Conservation (phyloP, 116 monocot species). For the Phalaenopsis hybrid region DNA sequence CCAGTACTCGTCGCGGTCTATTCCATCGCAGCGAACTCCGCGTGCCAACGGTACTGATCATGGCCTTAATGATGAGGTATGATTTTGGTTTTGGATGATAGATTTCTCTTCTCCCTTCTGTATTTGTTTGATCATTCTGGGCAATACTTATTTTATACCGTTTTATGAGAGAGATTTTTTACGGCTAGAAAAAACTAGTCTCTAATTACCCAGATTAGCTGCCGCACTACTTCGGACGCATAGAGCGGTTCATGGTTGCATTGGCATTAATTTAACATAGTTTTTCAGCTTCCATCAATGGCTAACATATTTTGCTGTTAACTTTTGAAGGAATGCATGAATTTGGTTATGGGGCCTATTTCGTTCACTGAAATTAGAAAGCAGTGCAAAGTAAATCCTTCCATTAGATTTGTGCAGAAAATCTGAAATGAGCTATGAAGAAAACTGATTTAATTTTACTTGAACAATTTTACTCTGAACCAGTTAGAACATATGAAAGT, state of each 20-base stretch:
- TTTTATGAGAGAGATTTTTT: no score
- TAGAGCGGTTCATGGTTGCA: no score
- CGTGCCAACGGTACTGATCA: conserved; percentile 33
- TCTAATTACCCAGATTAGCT: no score
- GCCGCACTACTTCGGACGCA: no score
- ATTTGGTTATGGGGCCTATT: neutral
- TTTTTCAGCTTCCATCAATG: neutral
- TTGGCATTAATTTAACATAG: neutral
- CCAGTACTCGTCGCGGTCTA: conserved; percentile 23
- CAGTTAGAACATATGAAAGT: neutral
- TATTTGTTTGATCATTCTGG: neutral
- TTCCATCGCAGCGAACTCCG: conserved; percentile 19
- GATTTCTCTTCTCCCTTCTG: neutral
- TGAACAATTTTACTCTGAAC: neutral
- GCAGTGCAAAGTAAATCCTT: neutral
- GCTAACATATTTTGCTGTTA: neutral
- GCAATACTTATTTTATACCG: neutral
- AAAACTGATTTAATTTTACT: neutral
- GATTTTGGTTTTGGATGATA: neutral
- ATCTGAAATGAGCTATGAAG: neutral
- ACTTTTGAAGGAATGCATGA: neutral
- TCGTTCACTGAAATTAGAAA: neutral
- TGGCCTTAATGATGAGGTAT: conserved; percentile 36
- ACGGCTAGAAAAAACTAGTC: no score
- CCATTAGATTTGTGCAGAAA: neutral